phyloP scores from a whole-genome alignment of 2,329 filamentous ascomycete species.

The Cladobotryum protrusum region DNA sequence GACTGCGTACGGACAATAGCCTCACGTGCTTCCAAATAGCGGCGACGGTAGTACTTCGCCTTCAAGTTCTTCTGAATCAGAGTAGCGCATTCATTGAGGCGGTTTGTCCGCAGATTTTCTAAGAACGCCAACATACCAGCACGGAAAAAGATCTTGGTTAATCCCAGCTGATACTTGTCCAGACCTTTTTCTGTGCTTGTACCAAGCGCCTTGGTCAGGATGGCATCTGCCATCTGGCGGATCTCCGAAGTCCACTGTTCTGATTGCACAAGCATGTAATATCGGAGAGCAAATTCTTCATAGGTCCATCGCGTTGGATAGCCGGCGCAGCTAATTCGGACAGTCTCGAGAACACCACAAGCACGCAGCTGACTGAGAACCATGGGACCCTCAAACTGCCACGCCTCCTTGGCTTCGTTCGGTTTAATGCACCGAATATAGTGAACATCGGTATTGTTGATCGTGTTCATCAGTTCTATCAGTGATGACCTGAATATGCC shows the following conservation, averaged over 20 bases:
- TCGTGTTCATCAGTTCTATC: conserved; percentile 96
- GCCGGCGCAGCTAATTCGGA: conserved; percentile 93
- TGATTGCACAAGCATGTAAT: conserved; percentile 96
- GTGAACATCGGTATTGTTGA: conserved; percentile 96
- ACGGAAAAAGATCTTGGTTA: conserved; percentile 99
- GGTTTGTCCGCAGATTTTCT: conserved; percentile 84
- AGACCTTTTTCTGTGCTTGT: conserved; percentile 65
- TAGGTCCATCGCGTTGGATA: conserved; percentile 99
- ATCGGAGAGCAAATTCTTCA: conserved; percentile 93
- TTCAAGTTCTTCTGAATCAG: conserved; percentile 98
- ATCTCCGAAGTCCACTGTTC: conserved; percentile 90
- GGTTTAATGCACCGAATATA: conserved; percentile 99
- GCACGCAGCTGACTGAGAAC: conserved; percentile 93
- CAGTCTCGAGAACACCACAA: conserved; percentile 97
- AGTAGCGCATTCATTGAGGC: conserved; percentile 87
- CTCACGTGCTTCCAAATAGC: conserved; percentile 79
- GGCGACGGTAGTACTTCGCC: conserved; percentile 89
- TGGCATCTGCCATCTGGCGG: conserved; percentile 86
- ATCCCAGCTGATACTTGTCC: conserved; percentile 95
- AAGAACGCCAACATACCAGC: conserved; percentile 98
- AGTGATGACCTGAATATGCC: conserved; percentile 98
- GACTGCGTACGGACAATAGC: conserved; percentile 78
- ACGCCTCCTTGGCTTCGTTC: conserved; percentile 92
- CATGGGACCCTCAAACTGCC: conserved; percentile 99
- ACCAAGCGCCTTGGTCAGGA: conserved; percentile 81